These are phyloP conservation scores for Aspergillus carbonarius DNA, from an alignment of 2,329 filamentous ascomycete species.

Conservation along the genomic window DNA sequence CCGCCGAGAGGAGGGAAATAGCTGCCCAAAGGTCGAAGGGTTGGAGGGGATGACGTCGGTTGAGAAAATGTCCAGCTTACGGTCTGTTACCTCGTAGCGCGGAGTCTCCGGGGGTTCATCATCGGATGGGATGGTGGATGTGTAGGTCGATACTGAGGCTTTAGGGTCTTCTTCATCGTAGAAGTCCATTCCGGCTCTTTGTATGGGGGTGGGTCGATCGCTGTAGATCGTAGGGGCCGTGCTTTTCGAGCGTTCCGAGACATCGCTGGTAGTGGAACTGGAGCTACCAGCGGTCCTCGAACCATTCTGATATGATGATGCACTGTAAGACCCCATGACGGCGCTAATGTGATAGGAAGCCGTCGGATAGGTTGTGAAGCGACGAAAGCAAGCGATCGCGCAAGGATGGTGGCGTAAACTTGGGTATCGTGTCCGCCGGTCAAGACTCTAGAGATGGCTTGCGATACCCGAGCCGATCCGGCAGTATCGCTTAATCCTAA, in stretches of 20 bases:
- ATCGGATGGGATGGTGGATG: slow-evolving; percentile 67
- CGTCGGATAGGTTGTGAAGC: not conserved
- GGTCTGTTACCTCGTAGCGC: slow-evolving; percentile 51
- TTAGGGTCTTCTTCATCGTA: slow-evolving; percentile 36
- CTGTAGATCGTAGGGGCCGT: slow-evolving; percentile 42
- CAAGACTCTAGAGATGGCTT: not conserved
- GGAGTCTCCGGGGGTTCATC: slow-evolving; percentile 54
- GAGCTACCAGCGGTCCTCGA: slow-evolving; percentile 32
- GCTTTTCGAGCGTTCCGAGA: slow-evolving; percentile 40
- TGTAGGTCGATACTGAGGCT: slow-evolving; percentile 74
- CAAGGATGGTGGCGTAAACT: not conserved
- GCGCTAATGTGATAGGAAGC: slow-evolving; percentile 9
- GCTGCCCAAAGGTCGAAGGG: slow-evolving; percentile 74
- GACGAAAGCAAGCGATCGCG: not conserved
- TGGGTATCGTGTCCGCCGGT: not conserved
- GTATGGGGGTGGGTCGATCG: slow-evolving; percentile 29
- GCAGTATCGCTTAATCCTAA: slow-evolving; percentile 1
- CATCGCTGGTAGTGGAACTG: slow-evolving; percentile 39
- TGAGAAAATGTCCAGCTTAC: slow-evolving; percentile 60
- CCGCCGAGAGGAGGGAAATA: slow-evolving; percentile 82
- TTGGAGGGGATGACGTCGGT: slow-evolving; percentile 72
- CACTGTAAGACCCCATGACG: slow-evolving; percentile 32
- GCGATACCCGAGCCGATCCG: slow-evolving; percentile 3
- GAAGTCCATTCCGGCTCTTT: slow-evolving; percentile 15
- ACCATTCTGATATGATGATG: slow-evolving; percentile 24